Percentiles rank a stretch among this genome's conserved stretches.
These are phyloP conservation scores for Aspergillus sergii DNA, from an alignment of 2,329 filamentous ascomycete genomes.

Conservation along the genomic window DNA sequence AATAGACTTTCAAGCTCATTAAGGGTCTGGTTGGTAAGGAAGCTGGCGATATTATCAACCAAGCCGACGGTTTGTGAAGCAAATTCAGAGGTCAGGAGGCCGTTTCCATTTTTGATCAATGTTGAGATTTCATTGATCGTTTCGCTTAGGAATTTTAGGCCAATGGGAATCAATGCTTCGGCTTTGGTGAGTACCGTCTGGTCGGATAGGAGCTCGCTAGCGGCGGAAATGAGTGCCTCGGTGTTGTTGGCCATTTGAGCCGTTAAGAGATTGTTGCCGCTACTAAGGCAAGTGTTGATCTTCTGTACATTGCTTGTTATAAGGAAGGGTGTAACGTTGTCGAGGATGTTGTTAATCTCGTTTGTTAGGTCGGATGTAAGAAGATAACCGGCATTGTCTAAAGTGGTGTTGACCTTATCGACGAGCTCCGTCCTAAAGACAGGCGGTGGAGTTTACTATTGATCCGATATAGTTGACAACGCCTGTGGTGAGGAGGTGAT, in stretches of 20 bases:
- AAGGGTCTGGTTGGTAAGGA: neutral
- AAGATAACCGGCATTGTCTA: neutral
- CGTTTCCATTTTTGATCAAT: neutral
- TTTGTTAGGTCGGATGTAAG: neutral
- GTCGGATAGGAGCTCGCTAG: neutral
- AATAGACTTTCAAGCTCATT: neutral
- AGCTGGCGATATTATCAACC: neutral
- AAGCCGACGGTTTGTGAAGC: accelerated
- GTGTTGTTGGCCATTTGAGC: neutral
- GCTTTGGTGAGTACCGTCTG: neutral
- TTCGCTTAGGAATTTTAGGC: neutral
- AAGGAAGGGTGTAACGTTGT: neutral
- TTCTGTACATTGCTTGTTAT: neutral
- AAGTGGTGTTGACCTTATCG: accelerated
- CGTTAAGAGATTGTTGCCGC: neutral
- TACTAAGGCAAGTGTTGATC: neutral
- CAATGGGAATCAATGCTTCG: neutral
- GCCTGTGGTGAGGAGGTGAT: neutral
- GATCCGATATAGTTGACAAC: neutral
- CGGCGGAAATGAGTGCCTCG: neutral
- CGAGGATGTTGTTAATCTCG: neutral
- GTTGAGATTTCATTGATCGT: accelerated
- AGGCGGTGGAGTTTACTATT: neutral
- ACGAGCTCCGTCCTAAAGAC: neutral
- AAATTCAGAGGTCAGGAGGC: neutral